Conservation (phyloP, 2,329 filamentous ascomycete genomes). For the Aspergillus awamori region DNA sequence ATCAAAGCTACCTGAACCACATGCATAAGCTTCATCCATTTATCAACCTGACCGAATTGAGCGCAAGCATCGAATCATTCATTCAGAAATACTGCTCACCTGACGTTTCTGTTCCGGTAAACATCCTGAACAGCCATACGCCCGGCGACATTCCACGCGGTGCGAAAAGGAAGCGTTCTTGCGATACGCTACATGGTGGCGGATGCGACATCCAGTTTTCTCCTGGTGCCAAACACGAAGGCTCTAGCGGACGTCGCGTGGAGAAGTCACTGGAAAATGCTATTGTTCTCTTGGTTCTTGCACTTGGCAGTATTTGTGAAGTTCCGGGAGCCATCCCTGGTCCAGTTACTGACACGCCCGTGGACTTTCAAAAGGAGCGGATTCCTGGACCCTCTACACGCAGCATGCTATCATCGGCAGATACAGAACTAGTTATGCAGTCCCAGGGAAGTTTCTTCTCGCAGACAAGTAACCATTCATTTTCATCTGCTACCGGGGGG, state of each 20-base stretch:
- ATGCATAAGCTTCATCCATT: conserved; percentile 69
- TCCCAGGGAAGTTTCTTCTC: conserved; percentile 27
- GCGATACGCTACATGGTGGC: conserved; percentile 31
- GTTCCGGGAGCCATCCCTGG: conserved; percentile 55
- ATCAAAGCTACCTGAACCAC: conserved; percentile 60
- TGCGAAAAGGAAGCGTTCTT: conserved; percentile 44
- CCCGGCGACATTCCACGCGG: conserved; percentile 32
- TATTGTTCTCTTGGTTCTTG: conserved; percentile 78
- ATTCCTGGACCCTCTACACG: conserved; percentile 32
- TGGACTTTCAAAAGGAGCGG: conserved; percentile 32
- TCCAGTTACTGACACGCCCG: conserved; percentile 51
- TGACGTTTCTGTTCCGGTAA: conserved; percentile 16
- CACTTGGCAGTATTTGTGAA: conserved; percentile 80
- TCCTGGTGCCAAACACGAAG: conserved; percentile 18
- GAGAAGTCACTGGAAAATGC: conserved; percentile 74
- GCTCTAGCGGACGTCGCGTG: conserved; percentile 29
- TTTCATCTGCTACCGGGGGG: conserved; percentile 18
- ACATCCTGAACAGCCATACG: conserved; percentile 16
- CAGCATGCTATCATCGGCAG: conserved; percentile 32
- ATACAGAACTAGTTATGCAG: conserved; percentile 28
- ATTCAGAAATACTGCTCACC: conserved; percentile 50
- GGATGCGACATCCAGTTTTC: conserved; percentile 30
- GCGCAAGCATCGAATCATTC: conserved; percentile 56
- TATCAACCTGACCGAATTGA: conserved; percentile 58
- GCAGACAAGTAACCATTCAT: conserved; percentile 20